Evolutionary conservation across 1,284 basidiomycete species (phyloP).

Genomic region (Irpex sp.): DNA sequence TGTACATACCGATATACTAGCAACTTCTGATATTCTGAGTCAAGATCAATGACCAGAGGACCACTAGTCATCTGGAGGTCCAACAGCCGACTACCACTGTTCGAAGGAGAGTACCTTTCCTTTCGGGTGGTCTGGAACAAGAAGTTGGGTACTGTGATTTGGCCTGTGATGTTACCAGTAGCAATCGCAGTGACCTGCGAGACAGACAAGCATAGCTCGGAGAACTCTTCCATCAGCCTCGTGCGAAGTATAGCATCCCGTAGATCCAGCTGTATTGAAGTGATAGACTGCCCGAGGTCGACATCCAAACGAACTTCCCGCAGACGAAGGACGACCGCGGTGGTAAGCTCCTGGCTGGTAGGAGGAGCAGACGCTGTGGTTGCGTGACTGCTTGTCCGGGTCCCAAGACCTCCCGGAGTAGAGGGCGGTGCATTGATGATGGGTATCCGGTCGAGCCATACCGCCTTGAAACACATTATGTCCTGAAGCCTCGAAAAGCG

Average conservation of each 20-base stretch:
- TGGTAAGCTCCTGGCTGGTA: slow-evolving; percentile 49
- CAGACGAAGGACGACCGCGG: slow-evolving; percentile 63
- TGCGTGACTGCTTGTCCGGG: slow-evolving; percentile 7
- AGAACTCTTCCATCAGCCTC: slow-evolving; percentile 50
- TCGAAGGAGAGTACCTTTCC: slow-evolving; percentile 33
- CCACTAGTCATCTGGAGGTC: slow-evolving; percentile 78
- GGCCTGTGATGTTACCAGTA: slow-evolving; percentile 74
- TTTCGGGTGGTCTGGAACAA: slow-evolving; percentile 74
- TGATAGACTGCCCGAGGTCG: slow-evolving; percentile 77
- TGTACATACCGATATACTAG: slow-evolving; percentile 71
- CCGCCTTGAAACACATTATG: slow-evolving; percentile 85
- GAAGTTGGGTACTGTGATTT: slow-evolving; percentile 64
- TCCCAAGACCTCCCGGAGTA: slow-evolving; percentile 15
- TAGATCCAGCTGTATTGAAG: slow-evolving; percentile 60
- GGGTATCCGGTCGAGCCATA: slow-evolving; percentile 85
- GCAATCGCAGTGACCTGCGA: slow-evolving; percentile 60
- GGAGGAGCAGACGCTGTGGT: slow-evolving; percentile 11
- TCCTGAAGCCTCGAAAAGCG: slow-evolving; percentile 83
- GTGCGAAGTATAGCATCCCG: slow-evolving; percentile 58
- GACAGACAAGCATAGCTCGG: slow-evolving; percentile 68
- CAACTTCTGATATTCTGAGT: slow-evolving; percentile 76
- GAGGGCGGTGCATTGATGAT: slow-evolving; percentile 42
- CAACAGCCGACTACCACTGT: slow-evolving; percentile 47
- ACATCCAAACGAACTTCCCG: slow-evolving; percentile 70
- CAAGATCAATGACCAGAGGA: slow-evolving; percentile 60